Evolutionary conservation across 768 basidiomycete genomes (phyloP).

Genomic region (Hemileccinum rubropunctum): DNA sequence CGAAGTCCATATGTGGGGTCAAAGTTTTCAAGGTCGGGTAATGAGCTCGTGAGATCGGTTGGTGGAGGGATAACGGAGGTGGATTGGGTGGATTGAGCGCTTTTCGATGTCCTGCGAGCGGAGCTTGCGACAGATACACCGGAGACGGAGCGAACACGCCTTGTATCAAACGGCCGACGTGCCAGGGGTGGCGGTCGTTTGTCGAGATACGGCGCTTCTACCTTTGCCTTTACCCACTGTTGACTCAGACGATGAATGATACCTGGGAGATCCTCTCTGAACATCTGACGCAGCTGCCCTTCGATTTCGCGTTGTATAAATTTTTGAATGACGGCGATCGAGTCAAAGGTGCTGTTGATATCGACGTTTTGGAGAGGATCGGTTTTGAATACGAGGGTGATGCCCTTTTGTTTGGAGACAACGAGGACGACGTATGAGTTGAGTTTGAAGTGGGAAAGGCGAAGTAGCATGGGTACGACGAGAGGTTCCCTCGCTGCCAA

Average conservation of each 20-base stretch:
- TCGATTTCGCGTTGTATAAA: conserved; percentile 98
- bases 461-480: conserved; percentile 96
- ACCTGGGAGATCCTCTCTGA: conserved; percentile 92
- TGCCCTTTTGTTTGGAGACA: conserved; percentile 96
- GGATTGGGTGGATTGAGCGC: conserved; percentile 18
- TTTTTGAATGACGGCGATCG: conserved; percentile 95
- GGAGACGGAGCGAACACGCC: conserved; percentile 40
- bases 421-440: conserved; percentile 96
- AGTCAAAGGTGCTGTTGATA: conserved; percentile 97
- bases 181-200: conserved; percentile 44
- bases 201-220: conserved; percentile 84
- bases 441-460: conserved; percentile 92
- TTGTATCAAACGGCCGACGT: conserved; percentile 35
- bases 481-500: conserved; percentile 93
- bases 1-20: conserved; percentile 96
- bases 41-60: conserved; percentile 26
- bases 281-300: conserved; percentile 96
- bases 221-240: conserved; percentile 92
- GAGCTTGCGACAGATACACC: conserved; percentile 40
- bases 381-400: conserved; percentile 99
- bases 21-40: conserved; percentile 70
- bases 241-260: conserved; percentile 97
- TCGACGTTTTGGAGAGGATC: conserved; percentile 98
- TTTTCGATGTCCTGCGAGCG: conserved; percentile 24
- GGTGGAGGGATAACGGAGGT: conserved; percentile 18